Conservation (phyloP, 768 basidiomycete genomes). For the Neoboletus magnificus region DNA sequence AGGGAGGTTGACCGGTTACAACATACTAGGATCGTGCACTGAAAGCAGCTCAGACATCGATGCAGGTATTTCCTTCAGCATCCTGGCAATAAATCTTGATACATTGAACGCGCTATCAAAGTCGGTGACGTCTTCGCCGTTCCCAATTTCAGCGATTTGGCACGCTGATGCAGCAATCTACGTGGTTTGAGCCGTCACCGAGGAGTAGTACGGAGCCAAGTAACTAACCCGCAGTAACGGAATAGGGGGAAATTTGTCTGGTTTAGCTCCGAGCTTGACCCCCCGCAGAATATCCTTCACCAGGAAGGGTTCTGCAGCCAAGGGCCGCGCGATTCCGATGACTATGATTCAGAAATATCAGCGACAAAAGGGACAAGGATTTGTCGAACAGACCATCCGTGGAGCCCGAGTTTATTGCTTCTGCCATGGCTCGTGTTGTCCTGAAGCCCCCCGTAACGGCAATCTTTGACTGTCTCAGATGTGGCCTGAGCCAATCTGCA, state of each 20-base stretch:
- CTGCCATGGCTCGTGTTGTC: constrained; percentile 27
- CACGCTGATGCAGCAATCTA: constrained; percentile 31
- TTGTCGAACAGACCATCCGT: constrained; percentile 25
- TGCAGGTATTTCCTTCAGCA: constrained; percentile 31
- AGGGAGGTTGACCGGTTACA: neutral
- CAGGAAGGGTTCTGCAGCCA: constrained; percentile 31
- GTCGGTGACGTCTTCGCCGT: constrained; percentile 33
- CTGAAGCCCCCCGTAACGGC: constrained; percentile 33
- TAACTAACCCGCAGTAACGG: constrained; percentile 30
- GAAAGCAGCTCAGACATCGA: constrained; percentile 31
- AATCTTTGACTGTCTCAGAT: constrained; percentile 25
- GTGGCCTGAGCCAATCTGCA: constrained; percentile 25
- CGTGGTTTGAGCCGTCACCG: neutral
- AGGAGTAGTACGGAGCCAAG: neutral
- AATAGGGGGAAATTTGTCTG: constrained; percentile 36
- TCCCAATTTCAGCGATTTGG: constrained; percentile 34
- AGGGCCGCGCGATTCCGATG: constrained; percentile 29
- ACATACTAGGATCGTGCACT: neutral
- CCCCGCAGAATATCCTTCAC: constrained; percentile 29
- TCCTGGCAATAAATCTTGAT: constrained; percentile 29
- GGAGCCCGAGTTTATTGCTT: constrained; percentile 22
- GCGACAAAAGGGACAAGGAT: neutral
- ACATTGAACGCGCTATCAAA: constrained; percentile 31
- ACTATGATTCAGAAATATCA: constrained; percentile 15
- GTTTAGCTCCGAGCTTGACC: constrained; percentile 20